Base-by-base conservation (phyloP, 1,284 basidiomycete genomes). In the Cutaneotrichosporon arboriforme region DNA sequence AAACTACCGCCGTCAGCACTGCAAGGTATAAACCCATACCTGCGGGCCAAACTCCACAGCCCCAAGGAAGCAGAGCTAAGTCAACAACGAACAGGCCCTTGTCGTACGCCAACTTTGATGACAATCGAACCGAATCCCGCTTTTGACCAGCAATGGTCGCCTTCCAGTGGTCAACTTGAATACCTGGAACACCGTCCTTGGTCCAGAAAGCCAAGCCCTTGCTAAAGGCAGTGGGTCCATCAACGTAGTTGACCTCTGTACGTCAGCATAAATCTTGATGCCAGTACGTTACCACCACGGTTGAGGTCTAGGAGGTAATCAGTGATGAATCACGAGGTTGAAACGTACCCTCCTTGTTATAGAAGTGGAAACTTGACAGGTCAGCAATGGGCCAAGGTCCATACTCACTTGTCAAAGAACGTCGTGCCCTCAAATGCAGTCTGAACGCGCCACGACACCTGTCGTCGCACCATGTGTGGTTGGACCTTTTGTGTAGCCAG, bases 11-110 rank as follows among this genome's bases (percentile, higher is more conserved):
- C 10, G 52, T 41, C 15, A 22, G 37, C 43, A 43, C 21, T 4
- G n/a, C 45, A 35, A 10, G 17, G 20, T 20, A 18, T 12, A 0
- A 2, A 56, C 73, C 62, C 55, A 10, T 31, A 73, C 73, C 88
- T 21, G 88, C 88, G 47, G 88, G 88, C 88, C 88, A 91, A 39
- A 84, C 81, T 41, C 81, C 81, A 70, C 87, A 89, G 0, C 88
- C 88, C 63, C 82, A 80, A 2, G 89, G 87, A 83, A 88, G 88
- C 15, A 81, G 73, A 49, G 73, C 76, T 57, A 90, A 80, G 68
- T 91, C 88, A n/a, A 86, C 79, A 55, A 92, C 81, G 72, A 90
- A 85, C 21, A 92, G 77, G 2, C 88, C 88, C 18, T 79, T 76
- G 31, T 77, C 80, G 70, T 84, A 90, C 9, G 76, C 75, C 60